phyloP scores from a whole-genome alignment of 108 stramenopile genomes.

The Craspedostauros australis region DNA sequence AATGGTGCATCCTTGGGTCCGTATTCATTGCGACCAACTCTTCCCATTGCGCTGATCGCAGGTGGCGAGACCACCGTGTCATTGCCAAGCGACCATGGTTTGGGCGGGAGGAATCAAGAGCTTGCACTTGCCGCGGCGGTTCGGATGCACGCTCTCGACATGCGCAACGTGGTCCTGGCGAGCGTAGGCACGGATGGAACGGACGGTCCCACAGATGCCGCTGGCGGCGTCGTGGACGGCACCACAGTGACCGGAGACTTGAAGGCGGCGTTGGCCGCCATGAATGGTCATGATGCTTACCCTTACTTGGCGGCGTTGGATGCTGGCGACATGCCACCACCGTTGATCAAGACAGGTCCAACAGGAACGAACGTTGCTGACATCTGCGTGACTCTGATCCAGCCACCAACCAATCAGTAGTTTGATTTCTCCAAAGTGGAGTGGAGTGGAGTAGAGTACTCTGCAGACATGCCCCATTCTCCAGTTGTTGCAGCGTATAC shows the following conservation, averaged over 20 bases:
- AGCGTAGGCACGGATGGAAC: constrained; percentile 84
- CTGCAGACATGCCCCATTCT: too few relatives aligned
- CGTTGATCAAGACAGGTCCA: constrained; percentile 67
- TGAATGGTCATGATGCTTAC: constrained; percentile 66
- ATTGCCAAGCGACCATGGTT: constrained; percentile 46
- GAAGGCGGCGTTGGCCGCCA: constrained; percentile 39
- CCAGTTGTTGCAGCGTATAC: too few relatives aligned
- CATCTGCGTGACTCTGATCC: constrained; percentile 64
- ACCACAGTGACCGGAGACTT: constrained; percentile 33
- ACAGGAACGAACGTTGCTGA: constrained; percentile 88
- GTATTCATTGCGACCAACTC: constrained; percentile 9
- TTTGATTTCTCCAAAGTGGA: too few relatives aligned
- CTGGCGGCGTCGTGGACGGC: constrained; percentile 81
- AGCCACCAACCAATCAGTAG: constrained; percentile 1
- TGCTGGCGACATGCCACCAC: neutral
- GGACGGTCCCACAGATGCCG: constrained; percentile 88
- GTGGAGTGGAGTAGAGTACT: too few relatives aligned
- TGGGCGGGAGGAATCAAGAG: constrained; percentile 89
- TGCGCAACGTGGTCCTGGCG: constrained; percentile 68
- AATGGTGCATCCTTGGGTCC: neutral
- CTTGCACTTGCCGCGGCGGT: constrained; percentile 66
- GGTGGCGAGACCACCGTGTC: constrained; percentile 91
- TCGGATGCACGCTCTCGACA: constrained; percentile 33
- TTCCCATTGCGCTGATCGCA: constrained; percentile 65
- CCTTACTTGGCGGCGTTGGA: constrained; percentile 30